Evolutionary conservation across 2,329 filamentous ascomycete genomes (phyloP), one percentile per base, ranked within the genome.

Genomic region (Aspergillus udagawae): DNA sequence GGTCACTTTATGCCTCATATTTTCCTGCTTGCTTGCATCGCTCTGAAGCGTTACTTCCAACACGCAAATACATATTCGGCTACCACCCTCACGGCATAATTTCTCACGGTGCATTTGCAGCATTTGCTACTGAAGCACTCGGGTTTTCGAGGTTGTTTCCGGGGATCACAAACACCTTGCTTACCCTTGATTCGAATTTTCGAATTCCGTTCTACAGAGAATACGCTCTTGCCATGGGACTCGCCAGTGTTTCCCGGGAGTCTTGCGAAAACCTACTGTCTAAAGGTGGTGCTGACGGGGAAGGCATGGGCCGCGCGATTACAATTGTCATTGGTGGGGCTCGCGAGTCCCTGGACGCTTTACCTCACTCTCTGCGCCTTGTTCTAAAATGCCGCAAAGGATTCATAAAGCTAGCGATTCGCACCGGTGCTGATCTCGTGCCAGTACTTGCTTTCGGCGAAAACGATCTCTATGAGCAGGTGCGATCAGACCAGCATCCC

Each of bases 1-100:
- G 93, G 93, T 89, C 84, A 41, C 83, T 95, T 49, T 97, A 97
- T 70, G 92, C 90, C 27, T 90, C 86, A 17, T 99, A 97, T 78
- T 99, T 95, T 70, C 94, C 94, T 3, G 91, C 92, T 50, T 84
- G 84, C 56, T 82, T 99, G 42, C 92, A 97, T 77, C 91, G 94
- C 63, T 94, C 91, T 3, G 83, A 89, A 63, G 82, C 88, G 56
- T 83, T 99, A 6, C 84, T 89, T 23, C 83, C 91, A 0, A 91
- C 88, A 1, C 83, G 92, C 61, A 96, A 96, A 75, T 99, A 97
- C 77, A 92, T 99, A 61, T 92, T 99, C 67, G 93, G 93, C 48
- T 97, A 97, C 73, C 94, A 97, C 68, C 94, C 94, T 0, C 94
- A 99, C 70, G 93, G 94, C 25, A 97, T 99, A 73, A 97, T 99